These are phyloP conservation scores for Trichoderma afroharzianum DNA, from an alignment of 2,329 filamentous ascomycete species.

Conservation along the genomic window DNA sequence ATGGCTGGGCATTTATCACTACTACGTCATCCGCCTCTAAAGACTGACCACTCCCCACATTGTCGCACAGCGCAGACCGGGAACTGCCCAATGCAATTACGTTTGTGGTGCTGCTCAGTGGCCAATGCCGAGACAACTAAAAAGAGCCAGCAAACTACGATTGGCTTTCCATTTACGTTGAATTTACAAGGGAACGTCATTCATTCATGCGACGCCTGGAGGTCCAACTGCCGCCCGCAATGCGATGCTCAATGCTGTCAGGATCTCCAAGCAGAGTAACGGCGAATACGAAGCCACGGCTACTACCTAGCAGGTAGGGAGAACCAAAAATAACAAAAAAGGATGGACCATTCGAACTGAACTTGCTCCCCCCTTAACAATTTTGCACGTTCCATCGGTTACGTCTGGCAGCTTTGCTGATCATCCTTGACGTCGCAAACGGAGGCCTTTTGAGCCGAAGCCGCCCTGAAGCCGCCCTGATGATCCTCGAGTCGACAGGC, in stretches of 20 bases:
- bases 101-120: not conserved
- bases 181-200: not conserved
- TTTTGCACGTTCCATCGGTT: not conserved
- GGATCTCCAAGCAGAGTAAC: not conserved
- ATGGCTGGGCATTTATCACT: not conserved
- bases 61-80: not conserved
- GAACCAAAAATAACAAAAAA: not conserved
- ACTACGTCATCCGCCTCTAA: conserved; percentile 16
- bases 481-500: not conserved
- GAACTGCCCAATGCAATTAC: not conserved
- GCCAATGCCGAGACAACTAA: not conserved
- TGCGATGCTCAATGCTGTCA: not conserved
- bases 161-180: not conserved
- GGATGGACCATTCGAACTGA: not conserved
- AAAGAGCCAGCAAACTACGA: not conserved
- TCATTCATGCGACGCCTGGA: not conserved
- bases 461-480: not conserved
- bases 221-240: not conserved
- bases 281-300: not conserved
- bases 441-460: not conserved
- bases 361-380: not conserved
- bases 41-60: not conserved
- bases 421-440: not conserved
- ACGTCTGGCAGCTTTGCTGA: not conserved
- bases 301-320: not conserved